Evolutionary conservation across 2,329 filamentous ascomycete species (phyloP), one percentile per base, ranked within the genome.

Genomic region (Capronia americana): DNA sequence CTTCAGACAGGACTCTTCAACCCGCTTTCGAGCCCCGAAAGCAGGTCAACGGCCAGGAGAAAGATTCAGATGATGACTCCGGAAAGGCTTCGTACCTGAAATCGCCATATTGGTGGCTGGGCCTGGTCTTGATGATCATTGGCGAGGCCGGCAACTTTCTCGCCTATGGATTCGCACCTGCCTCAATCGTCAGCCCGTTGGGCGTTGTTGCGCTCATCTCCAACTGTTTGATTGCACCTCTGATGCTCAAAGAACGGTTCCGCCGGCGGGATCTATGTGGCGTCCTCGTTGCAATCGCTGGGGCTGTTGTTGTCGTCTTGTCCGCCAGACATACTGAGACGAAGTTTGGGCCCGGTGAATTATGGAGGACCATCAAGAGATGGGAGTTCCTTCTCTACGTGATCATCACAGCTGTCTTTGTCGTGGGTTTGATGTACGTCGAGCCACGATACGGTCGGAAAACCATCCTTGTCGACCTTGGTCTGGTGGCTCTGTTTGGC

Each of bases 61-160:
- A 75, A 3, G 80, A 80, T 61, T 76, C 78, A 63, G 75, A 75
- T 23, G 76, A 78, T 6, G 74, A 73, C 2, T 74, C 77, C 1
- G 82, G 83, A 68, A 82, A 88, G 32, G 89, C 89, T 64, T 90
- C 87, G 5, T 99, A 99, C 78, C 86, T 99, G 66, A 88, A 88
- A 70, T 97, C 93, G 41, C 92, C 93, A 1, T 97, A 95, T 76
- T 99, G 95, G 95, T 99, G 95, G 95, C 81, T 89, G 34, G 95
- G 95, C 23, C 94, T 98, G 71, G 86, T 96, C 17, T 84, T 99
- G 66, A 99, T 99, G 87, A 92, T 90, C 0, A 81, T 97, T 26
- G 95, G 95, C 64, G 95, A 99, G 81, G 90, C 91, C 75, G 95
- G 95, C 59, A 99, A 99, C 77, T 99, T 99, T 75, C 82, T 99